These are phyloP conservation scores for Pythium rhizo-oryzae DNA, from an alignment of 352 stramenopile species.

Conservation along the genomic window DNA sequence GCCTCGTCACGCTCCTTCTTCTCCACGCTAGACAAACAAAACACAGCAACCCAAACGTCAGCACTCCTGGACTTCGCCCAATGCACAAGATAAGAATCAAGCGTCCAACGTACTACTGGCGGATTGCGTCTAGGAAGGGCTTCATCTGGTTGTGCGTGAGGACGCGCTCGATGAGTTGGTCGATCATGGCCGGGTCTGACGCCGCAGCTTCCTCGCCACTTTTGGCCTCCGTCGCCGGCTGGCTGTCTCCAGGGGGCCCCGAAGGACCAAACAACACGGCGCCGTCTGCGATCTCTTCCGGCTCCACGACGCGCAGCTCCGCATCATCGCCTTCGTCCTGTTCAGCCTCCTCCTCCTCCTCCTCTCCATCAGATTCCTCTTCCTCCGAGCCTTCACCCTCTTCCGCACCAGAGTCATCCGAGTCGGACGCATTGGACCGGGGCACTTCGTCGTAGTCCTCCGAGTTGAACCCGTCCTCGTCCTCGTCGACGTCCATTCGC, in stretches of 20 bases:
- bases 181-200: conserved; percentile 28
- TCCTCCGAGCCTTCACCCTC: conserved; percentile 6
- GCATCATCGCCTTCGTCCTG: conserved; percentile 3
- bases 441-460: conserved; percentile 40
- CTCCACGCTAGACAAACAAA: conserved; percentile 30
- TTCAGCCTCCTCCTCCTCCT: background rate
- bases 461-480: conserved; percentile 49
- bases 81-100: background rate
- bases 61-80: background rate
- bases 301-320: conserved; percentile 6
- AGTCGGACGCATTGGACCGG: conserved; percentile 10
- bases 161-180: conserved; percentile 57
- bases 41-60: background rate
- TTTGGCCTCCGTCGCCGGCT: background rate
- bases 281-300: conserved; percentile 4
- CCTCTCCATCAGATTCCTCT: conserved; percentile 6
- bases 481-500: conserved; percentile 14
- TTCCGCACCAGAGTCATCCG: conserved; percentile 16
- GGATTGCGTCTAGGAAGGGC: conserved; percentile 63
- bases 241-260: conserved; percentile 7
- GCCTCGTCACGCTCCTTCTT: conserved; percentile 57
- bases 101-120: conserved; percentile 29
- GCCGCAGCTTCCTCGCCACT: background rate
- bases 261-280: conserved; percentile 9
- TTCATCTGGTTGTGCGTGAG: conserved; percentile 74